phyloP scores from a whole-genome alignment of 192 early-diverging fungal genomes.

The Rhizoclosmatium sp. region DNA sequence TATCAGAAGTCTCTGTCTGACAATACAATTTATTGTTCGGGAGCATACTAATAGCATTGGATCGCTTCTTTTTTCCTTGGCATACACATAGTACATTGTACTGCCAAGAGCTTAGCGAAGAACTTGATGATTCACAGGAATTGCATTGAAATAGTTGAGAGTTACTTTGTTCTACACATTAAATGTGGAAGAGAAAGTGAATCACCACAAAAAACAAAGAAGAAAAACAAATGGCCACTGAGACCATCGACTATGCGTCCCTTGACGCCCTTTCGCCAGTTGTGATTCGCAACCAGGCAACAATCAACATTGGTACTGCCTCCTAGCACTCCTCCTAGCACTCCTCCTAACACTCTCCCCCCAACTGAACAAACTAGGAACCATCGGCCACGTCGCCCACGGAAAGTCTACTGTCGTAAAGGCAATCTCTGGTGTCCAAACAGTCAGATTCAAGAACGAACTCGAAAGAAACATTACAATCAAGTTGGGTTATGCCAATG shows the following conservation, averaged over 20 bases:
- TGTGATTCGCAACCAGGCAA: constrained; percentile 97
- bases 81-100: too few relatives aligned
- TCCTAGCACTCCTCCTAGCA: not conserved
- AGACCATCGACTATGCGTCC: constrained; percentile 48
- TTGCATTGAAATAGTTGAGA: too few relatives aligned
- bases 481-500: constrained; percentile 99
- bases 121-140: too few relatives aligned
- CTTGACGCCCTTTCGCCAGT: constrained; percentile 88
- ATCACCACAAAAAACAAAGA: not conserved
- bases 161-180: too few relatives aligned
- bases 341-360: not conserved
- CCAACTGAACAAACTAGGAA: constrained; percentile 62
- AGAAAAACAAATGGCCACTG: not conserved
- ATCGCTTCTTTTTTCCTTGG: too few relatives aligned
- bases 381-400: constrained; percentile 99
- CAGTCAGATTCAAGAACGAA: constrained; percentile 98
- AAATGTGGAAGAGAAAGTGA: too few relatives aligned
- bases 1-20: too few relatives aligned
- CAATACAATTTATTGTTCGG: too few relatives aligned
- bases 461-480: constrained; percentile 99
- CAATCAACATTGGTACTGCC: constrained; percentile 94
- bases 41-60: too few relatives aligned
- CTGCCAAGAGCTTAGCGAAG: too few relatives aligned
- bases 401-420: constrained; percentile 99
- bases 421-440: constrained; percentile 97